Evolutionary conservation across 2,329 filamentous ascomycete genomes (phyloP).

Genomic region (Colletotrichum eleusines): DNA sequence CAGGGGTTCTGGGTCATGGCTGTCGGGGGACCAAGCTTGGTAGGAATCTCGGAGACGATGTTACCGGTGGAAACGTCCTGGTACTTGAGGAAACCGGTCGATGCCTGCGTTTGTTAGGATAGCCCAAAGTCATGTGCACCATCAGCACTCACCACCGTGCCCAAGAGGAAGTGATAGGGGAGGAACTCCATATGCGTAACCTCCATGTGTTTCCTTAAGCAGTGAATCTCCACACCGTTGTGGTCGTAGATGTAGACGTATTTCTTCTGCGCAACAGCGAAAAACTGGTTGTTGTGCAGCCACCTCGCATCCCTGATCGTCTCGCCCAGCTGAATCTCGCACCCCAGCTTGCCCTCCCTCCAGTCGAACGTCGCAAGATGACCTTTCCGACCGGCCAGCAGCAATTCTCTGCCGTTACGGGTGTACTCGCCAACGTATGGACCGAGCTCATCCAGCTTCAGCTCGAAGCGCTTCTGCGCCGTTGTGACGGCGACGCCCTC

Average conservation of each 20-base stretch:
- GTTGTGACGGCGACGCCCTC: slow-evolving; percentile 82
- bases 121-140: slow-evolving; percentile 2
- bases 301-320: slow-evolving; percentile 90
- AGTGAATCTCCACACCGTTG: slow-evolving; percentile 91
- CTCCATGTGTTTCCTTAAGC: slow-evolving; percentile 89
- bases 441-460: slow-evolving; percentile 84
- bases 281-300: slow-evolving; percentile 94
- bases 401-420: slow-evolving; percentile 85
- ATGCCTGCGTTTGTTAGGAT: slow-evolving; percentile 64
- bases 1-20: slow-evolving; percentile 89
- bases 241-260: slow-evolving; percentile 97
- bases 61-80: slow-evolving; percentile 96
- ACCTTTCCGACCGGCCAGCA: slow-evolving; percentile 90
- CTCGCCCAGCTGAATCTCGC: slow-evolving; percentile 91
- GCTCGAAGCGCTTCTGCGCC: slow-evolving; percentile 91
- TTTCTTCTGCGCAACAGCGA: slow-evolving; percentile 96
- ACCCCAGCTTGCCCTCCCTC: slow-evolving; percentile 90
- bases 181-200: slow-evolving; percentile 95
- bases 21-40: slow-evolving; percentile 85
- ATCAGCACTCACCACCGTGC: slow-evolving; percentile 75
- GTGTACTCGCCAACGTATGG: slow-evolving; percentile 93
- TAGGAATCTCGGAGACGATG: slow-evolving; percentile 86
- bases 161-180: slow-evolving; percentile 94
- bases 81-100: slow-evolving; percentile 89
- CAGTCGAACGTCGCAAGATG: slow-evolving; percentile 98